These are phyloP conservation scores for Pseudoscleropodium purum DNA, from an alignment of 225 moss, liverwort and hornwort species.

Conservation along the genomic window DNA sequence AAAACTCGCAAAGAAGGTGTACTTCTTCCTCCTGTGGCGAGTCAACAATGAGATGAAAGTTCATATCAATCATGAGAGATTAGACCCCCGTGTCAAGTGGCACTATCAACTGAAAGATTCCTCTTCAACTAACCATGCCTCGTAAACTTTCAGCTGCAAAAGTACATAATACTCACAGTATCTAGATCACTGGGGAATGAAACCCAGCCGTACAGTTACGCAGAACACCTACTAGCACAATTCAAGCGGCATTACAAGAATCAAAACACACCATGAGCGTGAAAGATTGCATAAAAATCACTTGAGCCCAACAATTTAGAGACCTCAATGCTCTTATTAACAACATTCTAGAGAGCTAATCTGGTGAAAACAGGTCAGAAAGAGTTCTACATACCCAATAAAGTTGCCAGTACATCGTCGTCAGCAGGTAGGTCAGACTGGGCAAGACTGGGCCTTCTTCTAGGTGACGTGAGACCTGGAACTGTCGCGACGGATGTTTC, in stretches of 20 bases:
- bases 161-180: neutral
- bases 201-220: neutral
- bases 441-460: constrained; percentile 31
- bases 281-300: neutral
- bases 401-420: constrained; percentile 78
- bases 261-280: neutral
- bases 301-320: neutral
- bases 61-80: neutral
- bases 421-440: constrained; percentile 60
- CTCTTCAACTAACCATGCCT: neutral
- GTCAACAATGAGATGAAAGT: constrained; percentile 2
- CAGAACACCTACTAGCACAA: neutral
- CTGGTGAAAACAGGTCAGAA: neutral
- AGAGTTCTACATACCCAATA: constrained; percentile 57
- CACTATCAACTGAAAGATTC: neutral
- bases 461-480: constrained; percentile 46
- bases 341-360: neutral
- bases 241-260: neutral
- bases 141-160: neutral
- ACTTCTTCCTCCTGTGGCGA: constrained; percentile 44
- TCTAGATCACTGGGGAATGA: neutral
- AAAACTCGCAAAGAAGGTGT: constrained; percentile 63
- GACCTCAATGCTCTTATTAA: neutral
- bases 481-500: constrained; percentile 22
- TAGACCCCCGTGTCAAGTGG: neutral